These are phyloP conservation scores for Mycena rebaudengoi DNA, from an alignment of 768 basidiomycete species.

Conservation along the genomic window DNA sequence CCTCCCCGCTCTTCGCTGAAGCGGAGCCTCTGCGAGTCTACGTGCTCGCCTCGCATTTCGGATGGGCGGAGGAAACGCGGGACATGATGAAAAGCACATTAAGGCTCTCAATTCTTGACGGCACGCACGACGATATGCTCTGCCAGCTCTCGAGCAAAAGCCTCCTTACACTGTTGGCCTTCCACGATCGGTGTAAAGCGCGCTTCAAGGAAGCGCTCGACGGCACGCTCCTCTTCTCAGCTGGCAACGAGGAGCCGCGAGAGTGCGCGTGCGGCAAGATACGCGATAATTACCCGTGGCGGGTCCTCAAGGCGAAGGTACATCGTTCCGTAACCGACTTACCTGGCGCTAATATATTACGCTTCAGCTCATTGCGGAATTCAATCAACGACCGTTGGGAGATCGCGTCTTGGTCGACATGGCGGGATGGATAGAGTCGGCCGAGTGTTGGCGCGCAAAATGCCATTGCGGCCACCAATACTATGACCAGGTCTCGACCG, in stretches of 20 bases:
- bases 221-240: constrained; percentile 44
- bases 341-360: background rate
- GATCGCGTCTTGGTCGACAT: constrained; percentile 49
- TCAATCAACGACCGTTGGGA: constrained; percentile 49
- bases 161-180: constrained; percentile 47
- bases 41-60: constrained; percentile 51
- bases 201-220: constrained; percentile 46
- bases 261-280: constrained; percentile 45
- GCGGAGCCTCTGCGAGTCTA: constrained; percentile 60
- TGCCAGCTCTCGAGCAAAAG: constrained; percentile 42
- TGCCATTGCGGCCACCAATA: constrained; percentile 45
- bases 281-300: constrained; percentile 48
- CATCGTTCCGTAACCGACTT: constrained; percentile 8
- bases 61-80: constrained; percentile 54
- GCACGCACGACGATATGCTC: constrained; percentile 41
- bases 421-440: constrained; percentile 53
- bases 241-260: constrained; percentile 43
- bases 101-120: constrained; percentile 46
- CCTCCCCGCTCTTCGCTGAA: constrained; percentile 50
- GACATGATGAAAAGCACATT: constrained; percentile 53
- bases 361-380: constrained; percentile 34
- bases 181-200: constrained; percentile 52
- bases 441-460: constrained; percentile 49
- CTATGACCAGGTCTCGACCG: constrained; percentile 46
- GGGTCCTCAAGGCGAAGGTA: constrained; percentile 49